Base-by-base conservation (phyloP, 805 yeast species). In the Maudiozyma barnettii region DNA sequence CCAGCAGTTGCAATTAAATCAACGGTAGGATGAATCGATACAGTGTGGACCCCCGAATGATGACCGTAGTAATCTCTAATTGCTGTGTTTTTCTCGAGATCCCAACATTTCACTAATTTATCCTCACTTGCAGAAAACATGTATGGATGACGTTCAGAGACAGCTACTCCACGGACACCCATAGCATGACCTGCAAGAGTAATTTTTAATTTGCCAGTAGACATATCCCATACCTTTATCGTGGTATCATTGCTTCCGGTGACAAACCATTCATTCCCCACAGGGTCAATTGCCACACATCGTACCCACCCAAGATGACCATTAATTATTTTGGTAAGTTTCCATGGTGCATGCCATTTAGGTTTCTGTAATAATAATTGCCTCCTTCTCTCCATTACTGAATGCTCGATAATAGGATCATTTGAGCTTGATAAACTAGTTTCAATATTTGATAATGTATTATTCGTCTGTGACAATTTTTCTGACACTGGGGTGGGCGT, bases 241-340 rank as follows among this genome's bases (percentile, higher is more conserved):
- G 95, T 85, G 2, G 87, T 72, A 60, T 93, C 99, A 4, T 84
- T 77, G 3, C 95, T 81, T 0, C 98, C 99, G 0, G 96, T 82
- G 7, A 83, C 95, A 67, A 87, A 91, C 87, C 93, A 93, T 54
- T 81, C 77, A 61, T 89, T 89, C 30, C 83, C 83, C 1, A 62
- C 61, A 0, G 95, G 95, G 50, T 93, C 98, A 18, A 85, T 76
- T 7, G 82, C 74, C 2, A 89, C 69, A n/a, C 86, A 75, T 41
- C 95, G 73, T 1, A 93, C 88, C 90, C 97, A 90, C 0, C 99
- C 99, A 37, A 77, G 74, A 62, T 93, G 99, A 3, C 98, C 98
- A 1, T 85, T 79, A 0, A 91, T 72, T 3, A 91, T 88, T 48
- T 83, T 72, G 59, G 71, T 73, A 5, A 86, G 71, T 54, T 78